Conservation (phyloP, 495 filamentous ascomycete species). For the Amniculicola lignicola region DNA sequence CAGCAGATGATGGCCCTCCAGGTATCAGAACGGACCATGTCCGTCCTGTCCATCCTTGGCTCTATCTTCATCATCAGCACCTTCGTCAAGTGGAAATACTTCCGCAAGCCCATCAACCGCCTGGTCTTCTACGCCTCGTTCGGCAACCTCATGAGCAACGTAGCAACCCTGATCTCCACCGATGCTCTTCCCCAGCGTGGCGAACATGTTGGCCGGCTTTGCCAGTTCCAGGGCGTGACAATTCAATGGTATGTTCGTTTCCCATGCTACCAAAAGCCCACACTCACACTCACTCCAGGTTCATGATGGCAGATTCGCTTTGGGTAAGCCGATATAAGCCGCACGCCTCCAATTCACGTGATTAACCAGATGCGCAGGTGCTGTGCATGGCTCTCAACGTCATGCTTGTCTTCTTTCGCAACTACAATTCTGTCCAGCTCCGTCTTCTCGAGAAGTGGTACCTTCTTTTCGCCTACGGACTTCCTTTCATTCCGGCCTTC, state of each 20-base stretch:
- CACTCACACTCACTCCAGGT: slow-evolving; percentile 1
- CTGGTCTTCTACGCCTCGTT: slow-evolving; percentile 82
- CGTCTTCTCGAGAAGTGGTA: slow-evolving; percentile 71
- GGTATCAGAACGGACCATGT: slow-evolving; percentile 64
- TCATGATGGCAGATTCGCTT: slow-evolving; percentile 28
- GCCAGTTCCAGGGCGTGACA: slow-evolving; percentile 74
- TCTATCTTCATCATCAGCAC: slow-evolving; percentile 71
- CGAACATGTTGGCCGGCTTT: slow-evolving; percentile 52
- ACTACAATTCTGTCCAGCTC: slow-evolving; percentile 65
- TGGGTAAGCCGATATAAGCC: slow-evolving; percentile 12
- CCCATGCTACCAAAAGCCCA: background rate
- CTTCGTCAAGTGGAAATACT: slow-evolving; percentile 58
- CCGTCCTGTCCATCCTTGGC: slow-evolving; percentile 68
- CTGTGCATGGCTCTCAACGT: slow-evolving; percentile 88
- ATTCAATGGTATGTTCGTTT: slow-evolving; percentile 64
- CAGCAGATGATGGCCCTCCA: slow-evolving; percentile 46
- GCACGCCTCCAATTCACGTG: no score
- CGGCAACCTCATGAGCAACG: slow-evolving; percentile 77
- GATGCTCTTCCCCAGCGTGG: slow-evolving; percentile 42
- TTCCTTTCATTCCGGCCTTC: slow-evolving; percentile 69
- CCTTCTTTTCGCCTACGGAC: slow-evolving; percentile 67
- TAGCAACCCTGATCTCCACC: slow-evolving; percentile 71
- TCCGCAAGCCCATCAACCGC: slow-evolving; percentile 85
- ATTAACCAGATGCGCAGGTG: slow-evolving; percentile 71
- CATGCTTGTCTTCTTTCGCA: slow-evolving; percentile 78